A percentile compares a stretch with the other conserved stretches of the same genome.
phyloP scores from a whole-genome alignment of 2,329 filamentous ascomycete genomes.

The Calonectria pseudoreteaudii region DNA sequence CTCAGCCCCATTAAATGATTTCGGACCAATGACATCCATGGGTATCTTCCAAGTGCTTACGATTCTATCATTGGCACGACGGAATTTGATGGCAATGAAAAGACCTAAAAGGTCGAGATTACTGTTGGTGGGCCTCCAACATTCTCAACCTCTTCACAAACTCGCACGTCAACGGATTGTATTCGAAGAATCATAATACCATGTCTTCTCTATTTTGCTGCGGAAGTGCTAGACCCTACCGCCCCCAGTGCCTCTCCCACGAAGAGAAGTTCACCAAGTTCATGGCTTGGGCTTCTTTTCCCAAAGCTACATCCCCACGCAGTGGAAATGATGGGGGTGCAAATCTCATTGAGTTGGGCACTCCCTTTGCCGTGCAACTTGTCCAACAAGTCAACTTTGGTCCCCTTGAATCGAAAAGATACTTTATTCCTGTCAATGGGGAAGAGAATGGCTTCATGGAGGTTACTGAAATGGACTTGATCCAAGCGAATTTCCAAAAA shows the following conservation, averaged over 20 bases:
- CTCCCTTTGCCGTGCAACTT: constrained; percentile 21
- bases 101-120: background rate
- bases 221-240: background rate
- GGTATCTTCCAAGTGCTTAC: background rate
- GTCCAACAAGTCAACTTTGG: constrained; percentile 29
- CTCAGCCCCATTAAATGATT: background rate
- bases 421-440: constrained; percentile 11
- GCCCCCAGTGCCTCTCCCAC: constrained; percentile 13
- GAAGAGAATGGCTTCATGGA: background rate
- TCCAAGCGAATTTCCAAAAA: constrained; percentile 25
- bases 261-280: constrained; percentile 19
- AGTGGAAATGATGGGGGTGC: background rate
- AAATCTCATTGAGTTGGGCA: background rate
- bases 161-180: background rate
- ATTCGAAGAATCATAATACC: background rate
- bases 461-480: constrained; percentile 5
- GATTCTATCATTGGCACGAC: background rate
- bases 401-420: constrained; percentile 20
- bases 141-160: background rate
- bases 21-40: background rate
- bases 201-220: constrained; percentile 26
- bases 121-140: background rate
- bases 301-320: background rate
- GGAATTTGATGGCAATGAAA: background rate
- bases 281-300: constrained; percentile 11